A percentile compares a stretch with the other conserved stretches of the same genome.
These are phyloP conservation scores for Sarcodon aspratus DNA, from an alignment of 768 basidiomycete species.

Conservation along the genomic window DNA sequence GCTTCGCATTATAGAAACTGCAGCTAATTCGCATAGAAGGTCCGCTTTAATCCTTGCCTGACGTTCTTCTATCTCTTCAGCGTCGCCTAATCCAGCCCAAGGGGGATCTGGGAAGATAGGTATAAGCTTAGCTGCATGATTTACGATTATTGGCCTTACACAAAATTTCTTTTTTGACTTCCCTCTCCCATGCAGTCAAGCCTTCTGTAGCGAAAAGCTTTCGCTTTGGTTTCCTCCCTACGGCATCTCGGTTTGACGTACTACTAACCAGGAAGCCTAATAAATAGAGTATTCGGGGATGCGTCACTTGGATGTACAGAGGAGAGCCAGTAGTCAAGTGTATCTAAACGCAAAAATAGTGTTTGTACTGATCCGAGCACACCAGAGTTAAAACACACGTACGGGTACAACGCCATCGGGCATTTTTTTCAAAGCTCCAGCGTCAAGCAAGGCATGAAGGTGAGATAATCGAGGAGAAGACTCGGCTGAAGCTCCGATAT, in stretches of 20 bases:
- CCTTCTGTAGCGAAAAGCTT: slow-evolving; percentile 62
- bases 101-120: slow-evolving; percentile 29
- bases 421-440: slow-evolving; percentile 31
- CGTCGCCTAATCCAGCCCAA: slow-evolving; percentile 43
- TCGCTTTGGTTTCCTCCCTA: slow-evolving; percentile 64
- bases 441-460: slow-evolving; percentile 60
- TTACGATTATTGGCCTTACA: slow-evolving; percentile 9
- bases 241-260: slow-evolving; percentile 58
- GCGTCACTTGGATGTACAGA: slow-evolving; percentile 48
- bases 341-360: slow-evolving; percentile 12
- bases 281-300: slow-evolving; percentile 52
- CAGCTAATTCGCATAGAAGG: slow-evolving; percentile 56
- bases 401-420: slow-evolving; percentile 29
- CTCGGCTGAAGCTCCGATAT: slow-evolving; percentile 36
- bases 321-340: slow-evolving; percentile 25
- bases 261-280: slow-evolving; percentile 60
- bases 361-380: neutral
- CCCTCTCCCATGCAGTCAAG: slow-evolving; percentile 35
- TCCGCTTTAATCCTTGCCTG: slow-evolving; percentile 62
- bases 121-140: neutral
- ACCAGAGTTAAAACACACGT: neutral
- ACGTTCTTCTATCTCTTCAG: slow-evolving; percentile 32
- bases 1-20: slow-evolving; percentile 55
- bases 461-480: slow-evolving; percentile 40
- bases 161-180: slow-evolving; percentile 29